These are phyloP conservation scores for Fusarium humuli DNA, from an alignment of 2,329 filamentous ascomycete species.

Conservation along the genomic window DNA sequence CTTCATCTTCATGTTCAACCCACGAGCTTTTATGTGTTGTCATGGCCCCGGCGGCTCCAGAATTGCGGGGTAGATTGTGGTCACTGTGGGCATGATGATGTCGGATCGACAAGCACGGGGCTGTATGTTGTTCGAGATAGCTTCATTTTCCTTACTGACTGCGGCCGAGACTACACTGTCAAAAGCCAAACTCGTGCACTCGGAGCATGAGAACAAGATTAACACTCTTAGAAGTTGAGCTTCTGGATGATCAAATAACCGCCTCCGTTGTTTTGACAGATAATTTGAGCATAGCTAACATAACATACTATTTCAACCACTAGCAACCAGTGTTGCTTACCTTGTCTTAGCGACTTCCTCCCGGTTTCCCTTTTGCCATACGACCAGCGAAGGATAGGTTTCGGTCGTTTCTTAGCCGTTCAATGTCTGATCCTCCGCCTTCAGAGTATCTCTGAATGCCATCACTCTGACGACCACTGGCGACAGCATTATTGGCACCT, in stretches of 20 bases:
- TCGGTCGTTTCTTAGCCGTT: background rate
- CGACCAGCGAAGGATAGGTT: conserved; percentile 38
- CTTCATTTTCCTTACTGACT: conserved; percentile 17
- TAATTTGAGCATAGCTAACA: conserved; percentile 12
- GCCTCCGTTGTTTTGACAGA: background rate
- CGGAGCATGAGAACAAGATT: too few species aligned
- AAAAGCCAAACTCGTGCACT: background rate
- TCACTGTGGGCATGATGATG: conserved; percentile 20
- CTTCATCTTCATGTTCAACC: conserved; percentile 20
- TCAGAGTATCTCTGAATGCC: background rate
- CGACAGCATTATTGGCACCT: conserved; percentile 5
- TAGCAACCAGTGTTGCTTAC: background rate
- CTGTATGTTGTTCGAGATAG: conserved; percentile 28
- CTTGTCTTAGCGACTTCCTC: background rate
- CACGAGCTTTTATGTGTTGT: conserved; percentile 17
- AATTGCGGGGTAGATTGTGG: conserved; percentile 41
- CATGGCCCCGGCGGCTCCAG: conserved; percentile 33
- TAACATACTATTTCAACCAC: background rate
- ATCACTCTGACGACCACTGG: background rate
- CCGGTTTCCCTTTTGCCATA: conserved; percentile 21
- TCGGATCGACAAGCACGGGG: conserved; percentile 19
- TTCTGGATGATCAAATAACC: background rate
- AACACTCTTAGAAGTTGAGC: background rate
- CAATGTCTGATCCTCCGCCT: background rate
- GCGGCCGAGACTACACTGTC: background rate